phyloP scores from a whole-genome alignment of 352 stramenopile species.

The Globisporangium sylvaticum region DNA sequence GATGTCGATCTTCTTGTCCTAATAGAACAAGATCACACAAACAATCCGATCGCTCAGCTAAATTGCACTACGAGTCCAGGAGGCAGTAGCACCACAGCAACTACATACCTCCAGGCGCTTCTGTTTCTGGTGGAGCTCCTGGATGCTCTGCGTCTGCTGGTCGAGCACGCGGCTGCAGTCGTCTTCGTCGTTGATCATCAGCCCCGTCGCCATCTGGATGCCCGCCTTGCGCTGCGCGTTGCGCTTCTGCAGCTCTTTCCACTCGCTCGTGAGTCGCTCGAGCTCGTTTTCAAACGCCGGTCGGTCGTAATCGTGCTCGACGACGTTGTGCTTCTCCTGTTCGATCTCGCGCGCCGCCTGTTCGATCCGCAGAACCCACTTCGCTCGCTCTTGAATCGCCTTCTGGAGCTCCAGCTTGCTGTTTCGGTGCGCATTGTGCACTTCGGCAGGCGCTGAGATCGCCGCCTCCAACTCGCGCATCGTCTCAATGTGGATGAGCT shows the following conservation, averaged over 20 bases:
- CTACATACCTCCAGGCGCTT: slow-evolving; percentile 48
- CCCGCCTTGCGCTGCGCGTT: slow-evolving; percentile 69
- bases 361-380: slow-evolving; percentile 36
- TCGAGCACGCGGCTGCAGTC: slow-evolving; percentile 71
- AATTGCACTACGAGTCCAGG: neutral
- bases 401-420: slow-evolving; percentile 41
- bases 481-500: slow-evolving; percentile 57
- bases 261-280: slow-evolving; percentile 44
- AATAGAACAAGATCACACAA: neutral
- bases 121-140: slow-evolving; percentile 66
- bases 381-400: slow-evolving; percentile 37
- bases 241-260: slow-evolving; percentile 68
- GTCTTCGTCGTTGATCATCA: slow-evolving; percentile 81
- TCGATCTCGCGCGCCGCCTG: slow-evolving; percentile 41
- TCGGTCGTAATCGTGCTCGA: slow-evolving; percentile 33
- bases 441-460: slow-evolving; percentile 21
- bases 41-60: neutral
- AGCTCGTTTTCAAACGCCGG: slow-evolving; percentile 47
- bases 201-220: slow-evolving; percentile 61
- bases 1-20: slow-evolving; percentile 75
- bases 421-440: slow-evolving; percentile 27
- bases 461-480: slow-evolving; percentile 35
- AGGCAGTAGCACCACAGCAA: neutral
- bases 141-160: slow-evolving; percentile 66
- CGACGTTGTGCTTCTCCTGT: slow-evolving; percentile 43